Percentiles rank a stretch among this genome's conserved stretches.
phyloP scores from a whole-genome alignment of 2,329 filamentous ascomycete species.

The Venturia oleaginea region DNA sequence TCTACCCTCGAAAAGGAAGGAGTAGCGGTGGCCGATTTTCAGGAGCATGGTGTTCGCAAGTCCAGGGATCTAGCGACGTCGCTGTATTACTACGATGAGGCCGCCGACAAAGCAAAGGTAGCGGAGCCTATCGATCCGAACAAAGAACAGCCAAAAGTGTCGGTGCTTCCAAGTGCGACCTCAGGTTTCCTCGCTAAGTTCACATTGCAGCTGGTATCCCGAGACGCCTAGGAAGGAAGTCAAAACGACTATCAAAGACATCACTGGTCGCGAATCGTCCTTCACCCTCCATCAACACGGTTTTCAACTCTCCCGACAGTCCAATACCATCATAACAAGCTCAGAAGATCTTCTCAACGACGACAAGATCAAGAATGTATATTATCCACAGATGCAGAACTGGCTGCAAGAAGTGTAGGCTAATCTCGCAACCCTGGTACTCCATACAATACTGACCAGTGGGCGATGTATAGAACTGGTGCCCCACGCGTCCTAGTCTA shows the following conservation, averaged over 20 bases:
- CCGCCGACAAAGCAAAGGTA: neutral
- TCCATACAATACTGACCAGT: neutral
- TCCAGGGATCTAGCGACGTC: neutral
- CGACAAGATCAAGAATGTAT: conserved; percentile 12
- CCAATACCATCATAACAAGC: neutral
- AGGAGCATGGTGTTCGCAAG: neutral
- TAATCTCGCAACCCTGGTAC: too few relatives aligned
- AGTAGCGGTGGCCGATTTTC: neutral
- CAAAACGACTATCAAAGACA: conserved; percentile 11
- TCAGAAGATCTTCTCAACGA: conserved; percentile 12
- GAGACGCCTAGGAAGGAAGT: conserved; percentile 8
- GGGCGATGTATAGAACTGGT: conserved; percentile 12
- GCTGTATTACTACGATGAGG: conserved; percentile 9
- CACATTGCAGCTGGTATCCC: conserved; percentile 1
- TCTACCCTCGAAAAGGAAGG: neutral
- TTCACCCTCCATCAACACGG: conserved; percentile 14
- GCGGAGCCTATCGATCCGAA: neutral
- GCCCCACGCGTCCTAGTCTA: conserved; percentile 10
- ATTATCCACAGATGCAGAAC: conserved; percentile 14
- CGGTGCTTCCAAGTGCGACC: neutral
- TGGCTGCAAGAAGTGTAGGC: conserved; percentile 14
- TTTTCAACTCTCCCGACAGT: conserved; percentile 9
- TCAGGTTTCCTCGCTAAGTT: neutral
- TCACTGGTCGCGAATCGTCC: conserved; percentile 10
- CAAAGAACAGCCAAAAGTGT: conserved; percentile 7